Evolutionary conservation across 345 rosid genomes (phyloP), one percentile per base, ranked within the genome.

Genomic region (Ceriops tagal): DNA sequence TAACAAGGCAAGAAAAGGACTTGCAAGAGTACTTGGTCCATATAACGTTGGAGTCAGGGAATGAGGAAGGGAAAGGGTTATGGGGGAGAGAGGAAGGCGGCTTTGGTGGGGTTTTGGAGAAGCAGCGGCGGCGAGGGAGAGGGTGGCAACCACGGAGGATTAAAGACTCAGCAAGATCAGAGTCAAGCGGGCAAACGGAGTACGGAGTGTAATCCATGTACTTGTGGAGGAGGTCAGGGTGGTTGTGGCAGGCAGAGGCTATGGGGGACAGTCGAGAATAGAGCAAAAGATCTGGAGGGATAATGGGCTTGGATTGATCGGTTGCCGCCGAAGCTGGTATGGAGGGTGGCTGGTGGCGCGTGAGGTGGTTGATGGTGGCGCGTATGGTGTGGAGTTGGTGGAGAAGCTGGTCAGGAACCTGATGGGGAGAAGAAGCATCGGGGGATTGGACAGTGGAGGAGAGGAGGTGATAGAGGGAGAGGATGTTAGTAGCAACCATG

Each of bases 121-220:
- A 92, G 88, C 99, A 95, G 32, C 99, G 96, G 65, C 99, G 99
- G 74, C 99, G 97, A 57, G 99, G 99, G 46, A 90, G 93, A 0
- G 97, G 99, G 79, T 92, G 96, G 67, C 97, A 95, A 71, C 99
- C 97, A 16, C 82, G 91, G 81, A 95, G 90, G 79, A 90, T 90
- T 5, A 95, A 86, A n/a, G 88, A 75, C 75, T 95, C 99, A 11
- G 86, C 87, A 63, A 95, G 86, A 80, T 86, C 86, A 39, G 89
- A 58, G 56, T 95, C 96, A 13, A 66, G 77, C 16, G 99, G 99
- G 78, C 98, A 95, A 34, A 74, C 68, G 49, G 98, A 83, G 85
- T 79, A 95, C 37, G 99, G 96, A 58, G 84, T 83, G 79, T 95
- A 92, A 79, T 35, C 75, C 99, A 92, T 95, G 84, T 84, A 95